Conservation (phyloP, 2,329 filamentous ascomycete genomes). For the Verruconis gallopava region DNA sequence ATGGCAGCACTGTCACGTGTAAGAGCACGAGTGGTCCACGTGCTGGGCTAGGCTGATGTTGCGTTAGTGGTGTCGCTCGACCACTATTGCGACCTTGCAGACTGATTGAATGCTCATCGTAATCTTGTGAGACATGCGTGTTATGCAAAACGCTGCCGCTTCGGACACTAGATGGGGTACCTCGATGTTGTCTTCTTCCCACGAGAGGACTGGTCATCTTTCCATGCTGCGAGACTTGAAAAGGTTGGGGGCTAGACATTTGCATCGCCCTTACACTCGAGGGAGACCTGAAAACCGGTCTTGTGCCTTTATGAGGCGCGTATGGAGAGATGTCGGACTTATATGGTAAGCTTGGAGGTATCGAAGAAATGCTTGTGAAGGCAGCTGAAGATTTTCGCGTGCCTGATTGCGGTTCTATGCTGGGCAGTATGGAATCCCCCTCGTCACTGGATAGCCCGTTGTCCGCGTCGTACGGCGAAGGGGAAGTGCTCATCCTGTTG, state of each 20-base stretch:
- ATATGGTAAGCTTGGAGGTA: conserved; percentile 19
- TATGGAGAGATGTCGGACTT: conserved; percentile 28
- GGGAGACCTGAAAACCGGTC: conserved; percentile 55
- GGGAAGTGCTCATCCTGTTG: conserved; percentile 1
- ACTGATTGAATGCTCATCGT: neutral
- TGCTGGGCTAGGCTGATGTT: conserved; percentile 16
- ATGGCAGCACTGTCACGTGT: conserved; percentile 62
- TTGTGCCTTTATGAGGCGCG: conserved; percentile 41
- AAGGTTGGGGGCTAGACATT: conserved; percentile 53
- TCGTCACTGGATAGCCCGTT: neutral
- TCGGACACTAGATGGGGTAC: neutral
- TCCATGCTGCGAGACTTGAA: conserved; percentile 23
- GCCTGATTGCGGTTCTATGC: neutral
- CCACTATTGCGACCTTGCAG: conserved; percentile 10
- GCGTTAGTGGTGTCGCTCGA: conserved; percentile 34
- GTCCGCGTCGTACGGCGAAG: conserved; percentile 6
- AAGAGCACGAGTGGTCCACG: conserved; percentile 58
- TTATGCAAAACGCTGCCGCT: conserved; percentile 2
- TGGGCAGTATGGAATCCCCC: neutral
- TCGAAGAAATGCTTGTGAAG: conserved; percentile 20
- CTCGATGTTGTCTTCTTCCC: neutral
- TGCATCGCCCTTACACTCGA: conserved; percentile 59
- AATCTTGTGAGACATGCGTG: neutral
- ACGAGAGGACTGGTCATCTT: neutral
- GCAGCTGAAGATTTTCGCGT: conserved; percentile 7